These are phyloP conservation scores for Trichophyton rubrum DNA, from an alignment of 2,329 filamentous ascomycete genomes.

Conservation along the genomic window DNA sequence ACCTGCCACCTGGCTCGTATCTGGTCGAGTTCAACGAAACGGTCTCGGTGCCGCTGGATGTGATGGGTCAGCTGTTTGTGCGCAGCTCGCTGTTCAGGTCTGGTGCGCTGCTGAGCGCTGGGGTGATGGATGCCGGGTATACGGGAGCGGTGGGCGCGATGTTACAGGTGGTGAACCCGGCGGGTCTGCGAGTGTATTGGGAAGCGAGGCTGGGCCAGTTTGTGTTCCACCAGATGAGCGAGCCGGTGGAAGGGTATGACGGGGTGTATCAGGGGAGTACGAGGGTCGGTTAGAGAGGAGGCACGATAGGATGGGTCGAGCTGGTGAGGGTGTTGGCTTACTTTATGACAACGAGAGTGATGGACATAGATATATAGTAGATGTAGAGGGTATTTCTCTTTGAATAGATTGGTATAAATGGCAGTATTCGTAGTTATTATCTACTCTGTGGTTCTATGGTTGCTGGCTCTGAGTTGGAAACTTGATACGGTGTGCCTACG, in stretches of 20 bases:
- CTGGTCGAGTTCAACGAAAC: conserved; percentile 33
- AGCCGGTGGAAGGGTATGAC: conserved; percentile 27
- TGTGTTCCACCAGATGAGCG: conserved; percentile 28
- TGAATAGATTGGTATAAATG: too few relatives aligned
- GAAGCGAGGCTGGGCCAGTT: conserved; percentile 31
- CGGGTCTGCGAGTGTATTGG: conserved; percentile 23
- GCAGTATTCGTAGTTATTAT: too few relatives aligned
- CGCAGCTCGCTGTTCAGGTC: conserved; percentile 32
- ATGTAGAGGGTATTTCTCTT: too few relatives aligned
- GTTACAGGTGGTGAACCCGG: conserved; percentile 27
- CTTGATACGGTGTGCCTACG: too few relatives aligned
- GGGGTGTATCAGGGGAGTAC: conserved; percentile 26
- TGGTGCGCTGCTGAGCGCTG: conserved; percentile 26
- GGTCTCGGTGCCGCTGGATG: conserved; percentile 27
- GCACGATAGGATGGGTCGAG: background rate
- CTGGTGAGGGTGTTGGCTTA: background rate
- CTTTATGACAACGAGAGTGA: background rate
- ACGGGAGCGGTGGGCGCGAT: conserved; percentile 30
- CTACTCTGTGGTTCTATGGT: too few relatives aligned
- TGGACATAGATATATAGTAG: too few relatives aligned
- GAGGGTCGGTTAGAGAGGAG: background rate
- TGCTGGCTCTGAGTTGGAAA: too few relatives aligned
- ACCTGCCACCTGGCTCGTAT: conserved; percentile 24
- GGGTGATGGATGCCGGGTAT: conserved; percentile 35
- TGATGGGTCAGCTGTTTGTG: conserved; percentile 30